A percentile compares a stretch with the other conserved stretches of the same genome.
Evolutionary conservation across 768 basidiomycete species (phyloP).

Genomic region (Paxillus involutus): DNA sequence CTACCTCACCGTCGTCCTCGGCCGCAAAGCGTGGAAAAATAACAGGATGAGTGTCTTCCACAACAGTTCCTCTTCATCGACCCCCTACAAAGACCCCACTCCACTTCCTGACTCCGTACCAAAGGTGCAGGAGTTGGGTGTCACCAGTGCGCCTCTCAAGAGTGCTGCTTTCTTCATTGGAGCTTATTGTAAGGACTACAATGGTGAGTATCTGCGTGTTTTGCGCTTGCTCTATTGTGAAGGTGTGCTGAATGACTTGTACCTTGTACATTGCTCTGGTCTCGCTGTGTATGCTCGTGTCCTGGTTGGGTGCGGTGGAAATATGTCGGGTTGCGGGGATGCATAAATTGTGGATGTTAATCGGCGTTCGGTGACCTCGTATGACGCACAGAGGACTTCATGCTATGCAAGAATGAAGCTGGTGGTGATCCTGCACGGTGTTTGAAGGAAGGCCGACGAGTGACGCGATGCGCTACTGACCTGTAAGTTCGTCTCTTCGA

Average conservation of each 20-base stretch:
- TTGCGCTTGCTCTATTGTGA: not conserved
- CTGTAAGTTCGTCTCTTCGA: constrained; percentile 56
- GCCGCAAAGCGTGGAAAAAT: constrained; percentile 1
- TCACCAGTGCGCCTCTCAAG: constrained; percentile 91
- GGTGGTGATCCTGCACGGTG: constrained; percentile 84
- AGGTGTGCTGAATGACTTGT: constrained; percentile 9
- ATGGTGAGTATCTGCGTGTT: constrained; percentile 60
- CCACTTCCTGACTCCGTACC: constrained; percentile 68
- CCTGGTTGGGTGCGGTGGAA: not conserved
- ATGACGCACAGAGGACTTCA: constrained; percentile 75
- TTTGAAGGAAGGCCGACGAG: constrained; percentile 91
- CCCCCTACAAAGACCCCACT: constrained; percentile 61
- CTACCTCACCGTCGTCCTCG: constrained; percentile 14
- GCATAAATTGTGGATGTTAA: not conserved
- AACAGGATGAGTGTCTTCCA: constrained; percentile 50
- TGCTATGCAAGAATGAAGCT: constrained; percentile 96
- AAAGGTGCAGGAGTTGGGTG: constrained; percentile 84
- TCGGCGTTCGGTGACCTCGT: not conserved
- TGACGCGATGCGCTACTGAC: constrained; percentile 93
- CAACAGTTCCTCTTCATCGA: constrained; percentile 44
- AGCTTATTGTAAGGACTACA: constrained; percentile 92
- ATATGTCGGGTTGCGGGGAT: not conserved
- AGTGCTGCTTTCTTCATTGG: constrained; percentile 97
- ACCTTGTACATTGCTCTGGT: not conserved
- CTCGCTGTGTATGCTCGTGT: not conserved